A percentile compares a stretch with the other conserved stretches of the same genome.
phyloP scores from a whole-genome alignment of 129 eudicot genomes.

The Centella asiatica region DNA sequence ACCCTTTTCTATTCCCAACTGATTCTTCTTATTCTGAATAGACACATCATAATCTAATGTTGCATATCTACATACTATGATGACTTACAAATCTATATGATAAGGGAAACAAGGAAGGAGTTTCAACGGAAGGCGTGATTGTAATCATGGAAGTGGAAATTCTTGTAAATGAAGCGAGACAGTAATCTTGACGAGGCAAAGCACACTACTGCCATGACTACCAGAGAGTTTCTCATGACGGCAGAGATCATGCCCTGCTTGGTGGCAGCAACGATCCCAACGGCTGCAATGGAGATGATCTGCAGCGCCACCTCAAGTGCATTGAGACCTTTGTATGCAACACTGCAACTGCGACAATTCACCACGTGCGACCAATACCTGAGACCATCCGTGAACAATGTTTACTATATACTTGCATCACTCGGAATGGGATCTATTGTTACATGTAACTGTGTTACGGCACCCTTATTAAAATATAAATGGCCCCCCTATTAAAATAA shows the following conservation, averaged over 20 bases:
- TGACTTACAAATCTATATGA: too few relatives aligned
- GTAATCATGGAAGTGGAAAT: conserved; percentile 68
- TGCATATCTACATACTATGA: too few relatives aligned
- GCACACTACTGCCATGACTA: conserved; percentile 42
- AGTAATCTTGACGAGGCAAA: conserved; percentile 75
- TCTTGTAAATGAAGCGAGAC: conserved; percentile 69
- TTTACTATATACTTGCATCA: too few relatives aligned
- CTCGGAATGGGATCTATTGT: too few relatives aligned
- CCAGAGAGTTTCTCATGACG: conserved; percentile 33
- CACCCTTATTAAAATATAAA: too few relatives aligned
- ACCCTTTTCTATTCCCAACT: too few relatives aligned
- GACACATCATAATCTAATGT: too few relatives aligned
- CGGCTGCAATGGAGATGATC: conserved; percentile 42
- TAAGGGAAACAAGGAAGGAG: too few relatives aligned
- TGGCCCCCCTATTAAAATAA: too few relatives aligned
- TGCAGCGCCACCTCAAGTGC: conserved; percentile 43
- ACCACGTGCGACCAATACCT: conserved; percentile 78
- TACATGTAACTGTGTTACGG: too few relatives aligned
- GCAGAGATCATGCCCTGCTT: conserved; percentile 39
- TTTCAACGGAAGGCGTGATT: conserved; percentile 46
- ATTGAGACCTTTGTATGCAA: conserved; percentile 51
- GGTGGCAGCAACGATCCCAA: conserved; percentile 60
- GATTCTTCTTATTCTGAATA: too few relatives aligned
- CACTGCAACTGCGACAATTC: conserved; percentile 65
- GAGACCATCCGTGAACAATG: conserved; percentile 10